A percentile compares a stretch with the other conserved stretches of the same genome.
Evolutionary conservation across 441 rosid species (phyloP).

Genomic region (Pelargonium cotyledonis): DNA sequence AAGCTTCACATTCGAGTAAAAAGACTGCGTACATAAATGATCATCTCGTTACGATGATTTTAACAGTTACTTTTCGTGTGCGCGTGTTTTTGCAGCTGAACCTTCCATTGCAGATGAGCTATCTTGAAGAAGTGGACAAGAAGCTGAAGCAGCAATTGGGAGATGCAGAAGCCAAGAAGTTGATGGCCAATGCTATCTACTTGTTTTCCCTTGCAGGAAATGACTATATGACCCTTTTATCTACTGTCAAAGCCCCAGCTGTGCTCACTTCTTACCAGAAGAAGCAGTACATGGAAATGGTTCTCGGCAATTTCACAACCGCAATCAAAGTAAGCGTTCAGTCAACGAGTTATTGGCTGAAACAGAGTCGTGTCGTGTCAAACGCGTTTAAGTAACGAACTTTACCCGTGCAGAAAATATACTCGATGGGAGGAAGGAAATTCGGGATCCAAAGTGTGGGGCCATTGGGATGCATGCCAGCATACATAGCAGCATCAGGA

Average conservation of each 20-base stretch:
- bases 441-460: slow-evolving; percentile 25
- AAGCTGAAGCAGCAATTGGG: slow-evolving; percentile 4
- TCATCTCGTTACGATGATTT: no score
- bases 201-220: slow-evolving; percentile 13
- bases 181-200: slow-evolving; percentile 13
- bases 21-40: no score
- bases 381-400: background rate
- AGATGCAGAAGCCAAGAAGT: background rate
- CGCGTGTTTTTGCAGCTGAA: slow-evolving; percentile 12
- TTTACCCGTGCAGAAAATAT: slow-evolving; percentile 18
- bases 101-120: slow-evolving; percentile 10
- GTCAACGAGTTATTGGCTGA: background rate
- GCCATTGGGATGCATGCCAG: slow-evolving; percentile 25
- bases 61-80: background rate
- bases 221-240: background rate
- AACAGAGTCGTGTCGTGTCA: no score
- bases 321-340: slow-evolving; percentile 4
- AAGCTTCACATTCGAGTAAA: no score
- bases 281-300: slow-evolving; percentile 9
- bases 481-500: slow-evolving; percentile 1
- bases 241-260: background rate
- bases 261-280: slow-evolving; percentile 6
- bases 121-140: slow-evolving; percentile 7
- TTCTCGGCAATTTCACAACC: slow-evolving; percentile 11
- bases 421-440: slow-evolving; percentile 26